A percentile compares a stretch with the other conserved stretches of the same genome.
Evolutionary conservation across 2,329 filamentous ascomycete species (phyloP).

Genomic region (Aotearoamyces nothofagi): DNA sequence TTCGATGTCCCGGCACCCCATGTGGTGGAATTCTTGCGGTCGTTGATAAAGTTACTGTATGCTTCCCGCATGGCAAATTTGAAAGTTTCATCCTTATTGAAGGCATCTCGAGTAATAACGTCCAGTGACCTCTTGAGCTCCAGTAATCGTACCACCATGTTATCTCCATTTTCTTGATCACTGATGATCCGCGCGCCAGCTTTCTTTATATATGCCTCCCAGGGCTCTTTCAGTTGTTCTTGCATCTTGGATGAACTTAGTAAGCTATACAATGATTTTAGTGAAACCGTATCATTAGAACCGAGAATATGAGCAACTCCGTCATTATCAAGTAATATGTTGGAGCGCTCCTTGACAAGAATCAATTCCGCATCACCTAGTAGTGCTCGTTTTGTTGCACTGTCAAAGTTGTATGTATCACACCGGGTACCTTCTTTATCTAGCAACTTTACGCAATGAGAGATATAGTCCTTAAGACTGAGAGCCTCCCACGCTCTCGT

Average conservation of each 20-base stretch:
- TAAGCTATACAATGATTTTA: constrained; percentile 65
- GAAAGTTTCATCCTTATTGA: constrained; percentile 63
- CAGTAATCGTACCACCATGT: constrained; percentile 77
- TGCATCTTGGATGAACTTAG: constrained; percentile 59
- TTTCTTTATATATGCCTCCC: constrained; percentile 63
- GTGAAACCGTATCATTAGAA: constrained; percentile 49
- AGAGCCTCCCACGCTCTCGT: constrained; percentile 26
- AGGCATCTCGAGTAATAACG: constrained; percentile 59
- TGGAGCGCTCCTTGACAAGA: constrained; percentile 53
- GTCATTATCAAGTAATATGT: constrained; percentile 46
- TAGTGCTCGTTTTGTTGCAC: constrained; percentile 64
- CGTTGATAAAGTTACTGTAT: constrained; percentile 87
- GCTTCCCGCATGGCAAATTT: constrained; percentile 67
- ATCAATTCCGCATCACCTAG: constrained; percentile 58
- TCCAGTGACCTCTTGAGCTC: constrained; percentile 70
- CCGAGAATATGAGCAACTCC: constrained; percentile 62
- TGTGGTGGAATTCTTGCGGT: constrained; percentile 53
- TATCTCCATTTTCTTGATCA: constrained; percentile 60
- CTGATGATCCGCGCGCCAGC: constrained; percentile 67
- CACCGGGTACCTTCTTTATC: constrained; percentile 60
- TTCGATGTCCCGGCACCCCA: constrained; percentile 81
- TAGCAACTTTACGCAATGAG: constrained; percentile 53
- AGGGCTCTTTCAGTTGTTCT: constrained; percentile 53
- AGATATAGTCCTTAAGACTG: constrained; percentile 62
- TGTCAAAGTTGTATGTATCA: constrained; percentile 68